A percentile compares a stretch with the other conserved stretches of the same genome.
phyloP scores from a whole-genome alignment of 805 yeast species.

The Nakazawaea ishiwadae region DNA sequence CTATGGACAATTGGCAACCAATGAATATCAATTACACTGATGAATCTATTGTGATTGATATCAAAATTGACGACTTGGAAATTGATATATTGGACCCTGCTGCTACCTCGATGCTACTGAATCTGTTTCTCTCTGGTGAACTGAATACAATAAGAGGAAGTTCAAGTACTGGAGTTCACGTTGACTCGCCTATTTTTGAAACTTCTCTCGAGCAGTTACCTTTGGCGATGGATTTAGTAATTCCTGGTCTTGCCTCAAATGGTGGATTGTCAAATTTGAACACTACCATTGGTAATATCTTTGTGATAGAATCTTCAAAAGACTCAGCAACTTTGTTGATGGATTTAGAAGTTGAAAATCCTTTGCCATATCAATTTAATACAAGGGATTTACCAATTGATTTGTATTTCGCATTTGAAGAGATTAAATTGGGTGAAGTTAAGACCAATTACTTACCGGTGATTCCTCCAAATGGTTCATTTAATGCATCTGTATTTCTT shows the following conservation, averaged over 20 bases:
- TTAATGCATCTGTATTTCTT: constrained; percentile 20
- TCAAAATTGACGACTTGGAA: constrained; percentile 16
- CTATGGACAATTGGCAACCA: constrained; percentile 19
- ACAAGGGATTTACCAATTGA: constrained; percentile 21
- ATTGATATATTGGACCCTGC: constrained; percentile 18
- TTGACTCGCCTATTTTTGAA: constrained; percentile 20
- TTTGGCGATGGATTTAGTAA: not conserved
- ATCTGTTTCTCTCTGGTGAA: constrained; percentile 12
- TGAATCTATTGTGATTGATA: not conserved
- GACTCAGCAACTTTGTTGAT: constrained; percentile 23
- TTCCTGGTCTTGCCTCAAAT: not conserved
- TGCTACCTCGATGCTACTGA: constrained; percentile 9
- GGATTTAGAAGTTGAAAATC: constrained; percentile 29
- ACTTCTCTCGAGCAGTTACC: constrained; percentile 15
- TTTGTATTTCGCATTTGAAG: constrained; percentile 27
- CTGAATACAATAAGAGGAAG: constrained; percentile 4
- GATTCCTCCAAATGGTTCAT: constrained; percentile 17
- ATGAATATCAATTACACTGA: constrained; percentile 13
- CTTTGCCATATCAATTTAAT: constrained; percentile 23
- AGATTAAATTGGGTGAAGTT: constrained; percentile 29
- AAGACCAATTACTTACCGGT: constrained; percentile 19
- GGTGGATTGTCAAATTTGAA: constrained; percentile 8
- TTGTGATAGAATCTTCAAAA: constrained; percentile 24
- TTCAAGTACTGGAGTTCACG: constrained; percentile 16
- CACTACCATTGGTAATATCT: constrained; percentile 14